Evolutionary conservation across 805 yeast genomes (phyloP), one percentile per base, ranked within the genome.

Genomic region (Yarrowia keelungensis): DNA sequence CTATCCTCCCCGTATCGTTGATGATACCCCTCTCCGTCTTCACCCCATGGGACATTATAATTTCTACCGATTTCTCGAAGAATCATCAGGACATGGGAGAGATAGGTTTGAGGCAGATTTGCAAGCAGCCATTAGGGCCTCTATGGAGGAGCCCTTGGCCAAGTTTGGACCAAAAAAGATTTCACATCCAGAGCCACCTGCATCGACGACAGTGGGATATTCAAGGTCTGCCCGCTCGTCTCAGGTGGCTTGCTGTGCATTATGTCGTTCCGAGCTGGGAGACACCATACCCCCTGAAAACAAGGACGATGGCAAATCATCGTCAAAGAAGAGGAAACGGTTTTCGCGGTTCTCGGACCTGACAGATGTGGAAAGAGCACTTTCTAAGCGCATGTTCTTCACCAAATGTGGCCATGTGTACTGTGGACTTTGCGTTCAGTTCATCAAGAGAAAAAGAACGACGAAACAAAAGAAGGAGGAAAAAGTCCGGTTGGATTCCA

Each of bases 341-440:
- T 56, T 56, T 26, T 56, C 47, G n/a, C 65, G 65, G 51, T 59
- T 59, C 8, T 59, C 65, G 1, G 72, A 36, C 12, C 38, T 87
- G n/a, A 83, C 88, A 0, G 81, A 80, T 11, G 79, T 80, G 0
- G 96, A 90, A 73, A 73, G 79, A 19, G 88, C 84, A 68, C 78
- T 90, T 42, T 88, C 93, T 0, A 86, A 82, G 73, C 83, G 92
- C 70, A 84, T 89, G 1, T 92, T 88, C 74, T 82, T 83, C 19
- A 84, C 90, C 0, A 77, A 79, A 47, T 92, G 97, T 80, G 97
- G 97, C 0, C 97, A 92, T 79, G 84, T 87, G 0, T 92, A 86
- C 76, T 92, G 97, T 77, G 97, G 97, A 0, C 78, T 94, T 50
- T 92, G 97, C 78, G 89, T 89, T 26, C 85, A 85, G 72, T 86